A percentile compares a stretch with the other conserved stretches of the same genome.
Evolutionary conservation across 345 rosid species (phyloP).

Genomic region (Dimocarpus longan): DNA sequence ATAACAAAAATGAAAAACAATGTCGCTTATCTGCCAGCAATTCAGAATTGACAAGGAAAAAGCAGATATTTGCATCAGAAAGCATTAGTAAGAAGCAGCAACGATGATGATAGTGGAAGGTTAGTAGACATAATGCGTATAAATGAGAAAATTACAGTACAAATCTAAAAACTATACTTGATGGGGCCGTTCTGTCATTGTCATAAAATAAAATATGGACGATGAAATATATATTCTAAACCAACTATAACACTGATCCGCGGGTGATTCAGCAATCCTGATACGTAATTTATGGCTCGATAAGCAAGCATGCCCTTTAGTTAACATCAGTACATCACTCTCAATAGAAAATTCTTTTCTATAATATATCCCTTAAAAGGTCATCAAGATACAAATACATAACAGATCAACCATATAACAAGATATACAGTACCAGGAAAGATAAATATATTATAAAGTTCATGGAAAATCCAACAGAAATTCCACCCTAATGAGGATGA

Average conservation of each 20-base stretch:
- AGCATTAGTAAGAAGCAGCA: not conserved
- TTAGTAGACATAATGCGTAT: not conserved
- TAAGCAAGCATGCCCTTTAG: slow-evolving; percentile 2
- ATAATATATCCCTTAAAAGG: no score
- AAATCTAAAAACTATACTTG: not conserved
- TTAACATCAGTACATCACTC: not conserved
- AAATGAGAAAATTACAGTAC: slow-evolving; percentile 7
- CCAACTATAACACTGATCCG: not conserved
- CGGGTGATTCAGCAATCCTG: not conserved
- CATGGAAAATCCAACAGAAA: not conserved
- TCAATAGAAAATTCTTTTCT: no score
- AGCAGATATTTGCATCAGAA: not conserved
- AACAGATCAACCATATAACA: no score
- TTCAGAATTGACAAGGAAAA: not conserved
- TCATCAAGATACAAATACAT: no score
- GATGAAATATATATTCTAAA: not conserved
- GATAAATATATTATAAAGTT: not conserved
- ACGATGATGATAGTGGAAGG: not conserved
- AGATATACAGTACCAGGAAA: no score
- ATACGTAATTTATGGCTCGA: not conserved
- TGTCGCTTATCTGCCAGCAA: not conserved
- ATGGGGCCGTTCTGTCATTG: not conserved
- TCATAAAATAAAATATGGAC: not conserved
- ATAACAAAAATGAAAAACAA: not conserved
- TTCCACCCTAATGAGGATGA: not conserved